Evolutionary conservation across 2,329 filamentous ascomycete species (phyloP).

Genomic region (Thielaviopsis musarum): DNA sequence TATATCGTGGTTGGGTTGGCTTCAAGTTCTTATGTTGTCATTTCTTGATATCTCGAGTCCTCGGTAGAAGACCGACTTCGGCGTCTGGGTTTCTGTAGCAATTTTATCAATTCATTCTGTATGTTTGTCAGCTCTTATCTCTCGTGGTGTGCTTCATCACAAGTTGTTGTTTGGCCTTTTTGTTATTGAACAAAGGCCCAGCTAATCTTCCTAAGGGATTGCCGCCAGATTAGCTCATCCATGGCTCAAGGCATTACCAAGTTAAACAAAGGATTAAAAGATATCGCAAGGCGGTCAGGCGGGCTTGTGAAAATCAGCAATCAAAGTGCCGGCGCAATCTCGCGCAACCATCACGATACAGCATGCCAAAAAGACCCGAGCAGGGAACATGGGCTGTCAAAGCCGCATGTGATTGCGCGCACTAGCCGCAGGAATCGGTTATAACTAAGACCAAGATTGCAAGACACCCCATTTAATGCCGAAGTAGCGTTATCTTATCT

Average conservation of each 20-base stretch:
- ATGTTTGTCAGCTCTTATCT: neutral
- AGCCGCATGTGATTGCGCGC: neutral
- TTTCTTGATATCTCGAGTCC: neutral
- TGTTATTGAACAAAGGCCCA: neutral
- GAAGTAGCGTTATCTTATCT: neutral
- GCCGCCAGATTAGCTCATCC: neutral
- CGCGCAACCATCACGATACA: neutral
- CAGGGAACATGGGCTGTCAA: neutral
- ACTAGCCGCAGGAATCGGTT: neutral
- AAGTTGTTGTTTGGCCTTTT: neutral
- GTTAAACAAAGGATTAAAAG: neutral
- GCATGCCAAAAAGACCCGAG: neutral
- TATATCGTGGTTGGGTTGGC: neutral
- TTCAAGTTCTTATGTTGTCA: neutral
- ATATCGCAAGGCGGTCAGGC: neutral
- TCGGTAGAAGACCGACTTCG: neutral
- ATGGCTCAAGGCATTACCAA: neutral
- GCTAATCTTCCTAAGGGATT: neutral
- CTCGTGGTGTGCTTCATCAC: neutral
- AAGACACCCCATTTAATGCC: neutral
- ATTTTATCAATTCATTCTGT: neutral
- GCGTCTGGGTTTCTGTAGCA: neutral
- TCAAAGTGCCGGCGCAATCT: neutral
- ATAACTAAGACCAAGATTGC: neutral
- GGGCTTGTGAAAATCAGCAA: neutral